Evolutionary conservation across 352 stramenopile genomes (phyloP).

Genomic region (Pythium plurisporium): DNA sequence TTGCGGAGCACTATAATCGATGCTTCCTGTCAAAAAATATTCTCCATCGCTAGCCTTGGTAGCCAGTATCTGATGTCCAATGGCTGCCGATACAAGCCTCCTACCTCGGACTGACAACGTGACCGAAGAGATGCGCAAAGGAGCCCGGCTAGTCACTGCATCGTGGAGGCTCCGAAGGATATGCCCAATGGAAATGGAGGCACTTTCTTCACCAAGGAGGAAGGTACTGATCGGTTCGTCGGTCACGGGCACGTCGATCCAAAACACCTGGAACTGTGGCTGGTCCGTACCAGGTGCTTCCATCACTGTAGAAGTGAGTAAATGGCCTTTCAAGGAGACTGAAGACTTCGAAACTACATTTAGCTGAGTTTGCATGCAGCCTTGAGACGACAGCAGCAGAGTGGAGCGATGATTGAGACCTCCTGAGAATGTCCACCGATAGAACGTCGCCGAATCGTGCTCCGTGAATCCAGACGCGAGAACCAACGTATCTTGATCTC

Average conservation of each 20-base stretch:
- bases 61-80: background rate
- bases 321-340: background rate
- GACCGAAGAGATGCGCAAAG: background rate
- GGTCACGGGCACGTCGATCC: background rate
- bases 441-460: background rate
- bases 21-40: background rate
- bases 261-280: conserved; percentile 4
- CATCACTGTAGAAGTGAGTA: background rate
- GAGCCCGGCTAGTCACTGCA: background rate
- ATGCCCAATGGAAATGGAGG: background rate
- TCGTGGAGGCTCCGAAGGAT: background rate
- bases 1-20: background rate
- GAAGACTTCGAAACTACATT: background rate
- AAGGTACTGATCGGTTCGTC: background rate
- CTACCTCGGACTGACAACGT: background rate
- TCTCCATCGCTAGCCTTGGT: background rate
- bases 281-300: background rate
- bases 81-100: background rate
- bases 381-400: background rate
- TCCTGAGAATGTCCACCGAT: background rate
- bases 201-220: background rate
- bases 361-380: conserved; percentile 1
- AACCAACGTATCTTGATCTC: background rate
- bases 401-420: background rate
- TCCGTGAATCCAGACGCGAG: background rate